These are phyloP conservation scores for Neckera pumila DNA, from an alignment of 225 moss, liverwort and hornwort species.

Conservation along the genomic window DNA sequence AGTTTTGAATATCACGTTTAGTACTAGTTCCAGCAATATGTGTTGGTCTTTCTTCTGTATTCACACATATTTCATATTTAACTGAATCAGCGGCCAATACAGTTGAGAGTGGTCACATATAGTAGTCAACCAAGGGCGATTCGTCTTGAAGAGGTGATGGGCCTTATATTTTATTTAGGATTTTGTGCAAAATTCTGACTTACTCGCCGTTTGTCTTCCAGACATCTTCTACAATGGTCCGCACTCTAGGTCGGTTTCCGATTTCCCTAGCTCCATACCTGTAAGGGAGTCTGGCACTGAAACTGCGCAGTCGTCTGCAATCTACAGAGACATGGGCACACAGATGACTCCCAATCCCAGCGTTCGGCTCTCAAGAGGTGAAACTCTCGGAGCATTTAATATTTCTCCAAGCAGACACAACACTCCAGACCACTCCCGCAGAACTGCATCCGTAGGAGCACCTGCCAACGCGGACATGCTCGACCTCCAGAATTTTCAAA, in stretches of 20 bases:
- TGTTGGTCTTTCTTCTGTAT: background rate
- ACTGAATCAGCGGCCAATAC: background rate
- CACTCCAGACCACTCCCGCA: conserved; percentile 26
- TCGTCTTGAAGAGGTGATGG: background rate
- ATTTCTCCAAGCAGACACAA: conserved; percentile 26
- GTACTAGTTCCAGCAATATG: background rate
- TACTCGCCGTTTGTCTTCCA: background rate
- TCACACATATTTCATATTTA: background rate
- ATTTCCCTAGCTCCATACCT: background rate
- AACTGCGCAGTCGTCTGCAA: background rate
- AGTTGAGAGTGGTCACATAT: background rate
- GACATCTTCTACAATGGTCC: conserved; percentile 20
- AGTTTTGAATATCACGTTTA: background rate
- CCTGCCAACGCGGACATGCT: conserved; percentile 8
- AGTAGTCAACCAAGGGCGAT: background rate
- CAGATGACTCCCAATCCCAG: conserved; percentile 59
- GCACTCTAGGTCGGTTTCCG: conserved; percentile 1
- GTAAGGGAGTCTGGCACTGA: conserved; percentile 14
- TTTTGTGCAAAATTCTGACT: background rate
- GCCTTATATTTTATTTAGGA: background rate
- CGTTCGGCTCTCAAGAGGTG: conserved; percentile 15
- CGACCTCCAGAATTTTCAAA: conserved; percentile 23
- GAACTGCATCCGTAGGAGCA: background rate
- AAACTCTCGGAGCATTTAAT: background rate
- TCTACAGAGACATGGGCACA: conserved; percentile 45